Percentiles rank a stretch among this genome's conserved stretches.
phyloP scores from a whole-genome alignment of 2,329 filamentous ascomycete species.

The Aspergillus calidoustus region DNA sequence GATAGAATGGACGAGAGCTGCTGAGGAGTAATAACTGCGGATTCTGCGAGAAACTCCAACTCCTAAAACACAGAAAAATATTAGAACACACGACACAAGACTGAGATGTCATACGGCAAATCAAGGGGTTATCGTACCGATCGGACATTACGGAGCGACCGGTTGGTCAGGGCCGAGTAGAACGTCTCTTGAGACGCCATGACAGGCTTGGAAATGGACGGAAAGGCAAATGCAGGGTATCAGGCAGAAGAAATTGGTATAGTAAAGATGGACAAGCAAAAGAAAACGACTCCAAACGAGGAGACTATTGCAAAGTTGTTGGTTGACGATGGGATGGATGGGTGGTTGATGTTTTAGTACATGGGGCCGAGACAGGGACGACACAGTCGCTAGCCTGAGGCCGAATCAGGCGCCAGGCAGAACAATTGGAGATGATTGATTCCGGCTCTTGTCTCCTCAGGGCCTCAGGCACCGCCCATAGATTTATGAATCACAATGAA shows the following conservation, averaged over 20 bases:
- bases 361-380: constrained; percentile 17
- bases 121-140: constrained; percentile 61
- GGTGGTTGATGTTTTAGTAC: constrained; percentile 11
- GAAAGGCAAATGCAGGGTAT: neutral
- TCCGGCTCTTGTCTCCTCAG: constrained; percentile 4
- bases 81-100: constrained; percentile 3
- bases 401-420: constrained; percentile 3
- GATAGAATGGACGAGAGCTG: constrained; percentile 75
- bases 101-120: neutral
- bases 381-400: constrained; percentile 16
- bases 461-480: constrained; percentile 9
- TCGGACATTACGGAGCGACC: constrained; percentile 85
- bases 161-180: constrained; percentile 69
- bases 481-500: constrained; percentile 10
- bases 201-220: constrained; percentile 12
- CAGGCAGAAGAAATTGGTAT: neutral
- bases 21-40: constrained; percentile 74
- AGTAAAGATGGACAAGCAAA: neutral
- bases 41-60: constrained; percentile 85
- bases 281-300: neutral
- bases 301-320: constrained; percentile 6
- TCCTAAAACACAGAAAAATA: constrained; percentile 61
- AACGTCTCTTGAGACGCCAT: constrained; percentile 44
- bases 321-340: constrained; percentile 12
- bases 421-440: constrained; percentile 10